These are phyloP conservation scores for Metarhizium guizhouense DNA, from an alignment of 2,329 filamentous ascomycete genomes.

Conservation along the genomic window DNA sequence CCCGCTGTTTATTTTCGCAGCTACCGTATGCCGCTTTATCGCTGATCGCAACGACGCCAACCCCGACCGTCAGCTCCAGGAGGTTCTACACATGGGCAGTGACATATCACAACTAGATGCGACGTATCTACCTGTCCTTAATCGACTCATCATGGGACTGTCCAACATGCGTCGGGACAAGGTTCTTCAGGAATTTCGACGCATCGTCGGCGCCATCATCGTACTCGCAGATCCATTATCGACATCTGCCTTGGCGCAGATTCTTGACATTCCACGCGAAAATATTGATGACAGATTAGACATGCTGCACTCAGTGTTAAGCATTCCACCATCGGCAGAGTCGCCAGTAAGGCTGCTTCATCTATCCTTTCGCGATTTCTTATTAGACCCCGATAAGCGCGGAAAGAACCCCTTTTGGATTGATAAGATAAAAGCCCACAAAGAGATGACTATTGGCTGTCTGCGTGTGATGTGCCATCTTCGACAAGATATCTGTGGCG, in stretches of 20 bases:
- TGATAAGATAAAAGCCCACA: background rate
- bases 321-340: background rate
- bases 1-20: constrained; percentile 27
- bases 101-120: constrained; percentile 8
- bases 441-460: background rate
- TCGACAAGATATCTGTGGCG: background rate
- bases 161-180: background rate
- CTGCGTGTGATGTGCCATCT: background rate
- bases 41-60: constrained; percentile 9
- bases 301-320: background rate
- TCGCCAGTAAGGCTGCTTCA: background rate
- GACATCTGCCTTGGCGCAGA: background rate
- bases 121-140: constrained; percentile 12
- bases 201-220: background rate
- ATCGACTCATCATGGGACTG: constrained; percentile 3
- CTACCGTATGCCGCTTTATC: constrained; percentile 23
- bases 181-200: background rate
- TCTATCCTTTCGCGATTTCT: background rate
- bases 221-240: background rate
- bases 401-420: background rate
- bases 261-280: background rate
- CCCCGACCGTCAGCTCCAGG: constrained; percentile 13
- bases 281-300: background rate
- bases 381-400: background rate
- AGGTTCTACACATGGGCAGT: constrained; percentile 11